These are phyloP conservation scores for Sphagnurus paluster DNA, from an alignment of 1,284 basidiomycete species.

Conservation along the genomic window DNA sequence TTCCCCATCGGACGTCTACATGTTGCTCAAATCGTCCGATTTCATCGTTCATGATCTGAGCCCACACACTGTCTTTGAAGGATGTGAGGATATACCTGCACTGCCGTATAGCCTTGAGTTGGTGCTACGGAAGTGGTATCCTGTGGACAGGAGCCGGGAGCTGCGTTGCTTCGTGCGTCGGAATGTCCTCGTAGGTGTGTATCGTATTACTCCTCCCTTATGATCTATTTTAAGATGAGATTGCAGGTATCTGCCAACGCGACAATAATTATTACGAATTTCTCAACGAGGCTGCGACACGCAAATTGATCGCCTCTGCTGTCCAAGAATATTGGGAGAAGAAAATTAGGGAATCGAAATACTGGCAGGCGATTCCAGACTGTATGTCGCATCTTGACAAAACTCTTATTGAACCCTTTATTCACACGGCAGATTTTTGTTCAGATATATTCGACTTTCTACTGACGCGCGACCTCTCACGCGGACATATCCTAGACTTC, in stretches of 20 bases:
- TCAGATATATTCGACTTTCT: slow-evolving; percentile 87
- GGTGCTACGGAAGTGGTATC: slow-evolving; percentile 91
- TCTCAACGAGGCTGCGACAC: slow-evolving; percentile 64
- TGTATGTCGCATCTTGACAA: slow-evolving; percentile 45
- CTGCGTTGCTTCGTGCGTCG: slow-evolving; percentile 85
- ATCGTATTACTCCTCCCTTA: background rate
- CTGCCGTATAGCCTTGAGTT: slow-evolving; percentile 71
- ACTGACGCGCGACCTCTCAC: slow-evolving; percentile 75
- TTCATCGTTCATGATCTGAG: slow-evolving; percentile 84
- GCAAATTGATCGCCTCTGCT: slow-evolving; percentile 51
- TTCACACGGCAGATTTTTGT: too few relatives aligned
- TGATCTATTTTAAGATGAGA: background rate
- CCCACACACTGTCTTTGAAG: slow-evolving; percentile 60
- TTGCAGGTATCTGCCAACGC: slow-evolving; percentile 82
- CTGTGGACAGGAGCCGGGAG: slow-evolving; percentile 82
- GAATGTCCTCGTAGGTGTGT: slow-evolving; percentile 67
- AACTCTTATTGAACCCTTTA: background rate
- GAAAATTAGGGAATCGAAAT: slow-evolving; percentile 51
- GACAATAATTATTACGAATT: slow-evolving; percentile 91
- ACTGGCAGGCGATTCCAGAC: slow-evolving; percentile 59
- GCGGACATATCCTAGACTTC: slow-evolving; percentile 86
- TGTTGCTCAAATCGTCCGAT: slow-evolving; percentile 91
- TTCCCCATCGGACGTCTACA: slow-evolving; percentile 87
- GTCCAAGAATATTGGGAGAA: slow-evolving; percentile 69
- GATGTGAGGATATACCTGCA: slow-evolving; percentile 37